A percentile compares a stretch with the other conserved stretches of the same genome.
Conservation (phyloP, 306 rosid genomes). For the Elaeagnus macrophylla region DNA sequence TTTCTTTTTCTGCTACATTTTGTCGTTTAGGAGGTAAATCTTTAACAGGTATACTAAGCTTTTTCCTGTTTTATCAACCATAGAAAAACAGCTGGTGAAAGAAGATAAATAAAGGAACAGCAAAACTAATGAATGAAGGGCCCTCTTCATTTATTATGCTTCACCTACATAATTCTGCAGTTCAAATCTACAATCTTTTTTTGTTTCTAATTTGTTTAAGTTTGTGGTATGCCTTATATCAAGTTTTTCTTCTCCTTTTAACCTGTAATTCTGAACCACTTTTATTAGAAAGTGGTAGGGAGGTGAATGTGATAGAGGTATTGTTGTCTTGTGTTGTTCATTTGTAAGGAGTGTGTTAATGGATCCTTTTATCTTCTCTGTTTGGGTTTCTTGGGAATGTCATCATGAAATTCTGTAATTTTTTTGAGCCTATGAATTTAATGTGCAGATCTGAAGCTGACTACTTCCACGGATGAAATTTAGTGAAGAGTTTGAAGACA, state of each 20-base stretch:
- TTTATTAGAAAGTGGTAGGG: constrained; percentile 26
- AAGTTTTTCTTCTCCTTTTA: constrained; percentile 10
- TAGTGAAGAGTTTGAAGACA: constrained; percentile 12
- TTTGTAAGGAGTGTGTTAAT: constrained; percentile 26
- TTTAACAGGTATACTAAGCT: neutral
- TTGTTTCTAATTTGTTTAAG: constrained; percentile 5
- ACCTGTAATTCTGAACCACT: constrained; percentile 14
- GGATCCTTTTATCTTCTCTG: constrained; percentile 19
- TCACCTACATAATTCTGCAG: neutral
- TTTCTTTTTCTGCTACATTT: too few species aligned
- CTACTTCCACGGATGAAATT: constrained; percentile 21
- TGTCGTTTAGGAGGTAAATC: neutral
- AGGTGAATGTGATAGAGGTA: constrained; percentile 32
- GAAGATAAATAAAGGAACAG: neutral
- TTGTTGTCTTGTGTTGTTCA: constrained; percentile 45
- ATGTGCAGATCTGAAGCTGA: constrained; percentile 55
- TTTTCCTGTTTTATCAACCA: constrained; percentile 10
- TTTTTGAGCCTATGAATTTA: constrained; percentile 17
- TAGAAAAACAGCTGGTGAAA: constrained; percentile 5
- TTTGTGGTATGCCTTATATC: constrained; percentile 4
- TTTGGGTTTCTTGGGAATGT: constrained; percentile 23
- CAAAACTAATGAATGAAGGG: constrained; percentile 5
- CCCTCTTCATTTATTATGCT: constrained; percentile 15
- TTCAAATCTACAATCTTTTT: neutral
- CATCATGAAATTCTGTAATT: constrained; percentile 11